A percentile compares a stretch with the other conserved stretches of the same genome.
Conservation (phyloP, 83 land plant genomes). For the Picea abies region DNA sequence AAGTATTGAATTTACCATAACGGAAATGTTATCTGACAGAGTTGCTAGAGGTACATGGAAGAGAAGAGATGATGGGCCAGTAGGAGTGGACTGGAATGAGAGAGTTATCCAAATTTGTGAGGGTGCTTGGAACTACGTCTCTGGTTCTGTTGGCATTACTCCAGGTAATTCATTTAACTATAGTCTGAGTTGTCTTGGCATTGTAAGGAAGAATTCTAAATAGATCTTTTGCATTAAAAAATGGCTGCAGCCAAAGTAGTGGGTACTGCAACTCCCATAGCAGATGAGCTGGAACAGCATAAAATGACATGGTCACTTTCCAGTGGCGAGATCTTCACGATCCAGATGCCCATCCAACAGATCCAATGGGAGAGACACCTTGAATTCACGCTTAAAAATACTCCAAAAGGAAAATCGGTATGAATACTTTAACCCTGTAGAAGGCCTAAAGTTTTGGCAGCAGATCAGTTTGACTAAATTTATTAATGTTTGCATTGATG, state of each 20-base stretch:
- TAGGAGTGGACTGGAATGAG: slow-evolving; percentile 81
- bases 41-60: slow-evolving; percentile 86
- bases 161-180: slow-evolving; percentile 32
- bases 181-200: no score
- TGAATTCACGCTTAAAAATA: slow-evolving; percentile 45
- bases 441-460: no score
- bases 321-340: slow-evolving; percentile 61
- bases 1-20: no score
- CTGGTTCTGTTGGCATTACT: slow-evolving; percentile 66
- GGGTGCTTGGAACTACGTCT: slow-evolving; percentile 84
- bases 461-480: neutral
- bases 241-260: slow-evolving; percentile 39
- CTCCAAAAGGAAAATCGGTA: slow-evolving; percentile 1
- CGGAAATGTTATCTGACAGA: slow-evolving; percentile 26
- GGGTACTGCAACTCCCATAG: slow-evolving; percentile 78
- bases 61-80: slow-evolving; percentile 65
- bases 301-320: slow-evolving; percentile 75
- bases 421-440: neutral
- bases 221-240: no score
- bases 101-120: slow-evolving; percentile 72
- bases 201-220: no score
- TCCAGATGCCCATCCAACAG: slow-evolving; percentile 43
- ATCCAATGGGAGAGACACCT: slow-evolving; percentile 52
- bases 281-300: slow-evolving; percentile 43
- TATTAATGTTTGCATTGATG: no score